Base-by-base conservation (phyloP, 2,329 filamentous ascomycete species). In the Neofusicoccum sp. region DNA sequence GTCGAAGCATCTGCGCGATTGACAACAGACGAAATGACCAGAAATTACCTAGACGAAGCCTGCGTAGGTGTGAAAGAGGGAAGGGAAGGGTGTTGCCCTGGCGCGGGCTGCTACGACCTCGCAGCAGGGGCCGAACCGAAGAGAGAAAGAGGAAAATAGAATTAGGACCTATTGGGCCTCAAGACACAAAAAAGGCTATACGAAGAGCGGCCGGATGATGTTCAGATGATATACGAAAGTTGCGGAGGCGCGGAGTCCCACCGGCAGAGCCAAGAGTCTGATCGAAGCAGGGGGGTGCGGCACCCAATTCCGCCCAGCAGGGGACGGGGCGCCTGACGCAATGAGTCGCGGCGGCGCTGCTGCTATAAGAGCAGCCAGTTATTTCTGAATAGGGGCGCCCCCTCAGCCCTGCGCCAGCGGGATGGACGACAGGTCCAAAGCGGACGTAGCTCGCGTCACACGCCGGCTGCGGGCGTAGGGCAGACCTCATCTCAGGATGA, bases 221-320 rank as follows among this genome's bases (percentile, higher is more conserved):
- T 58, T 58, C 41, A 45, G 54, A 58, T 58, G 54, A 58, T 45
- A 58, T 58, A 58, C 34, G 41, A 45, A 33, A 44, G 41, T 58
- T 58, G 54, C 41, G 54, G 54, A 58, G 54, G 54, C 52, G 54
- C 54, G 54, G 39, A 58, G 29, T 31, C 41, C 28, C 5, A 22
- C 54, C 12, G 14, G n/a, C 31, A 34, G 8, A 34, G 39, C 54
- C 39, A n/a, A 58, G 36, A 28, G 41, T 12, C 39, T 34, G 54
- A 58, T 58, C 39, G 8, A 22, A 34, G 54, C 54, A 58, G 39
- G 54, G 54, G 54, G 31, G 8, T 37, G 14, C 28, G 28, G 54
- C n/a, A 33, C 29, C 41, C 22, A 8, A 33, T 22, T 34, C 54
- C 29, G 54, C 31, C 22, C 41, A 45, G 14, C 39, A 22, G 37